Evolutionary conservation across 768 basidiomycete genomes (phyloP).

Genomic region (Gelatoporia subvermispora): DNA sequence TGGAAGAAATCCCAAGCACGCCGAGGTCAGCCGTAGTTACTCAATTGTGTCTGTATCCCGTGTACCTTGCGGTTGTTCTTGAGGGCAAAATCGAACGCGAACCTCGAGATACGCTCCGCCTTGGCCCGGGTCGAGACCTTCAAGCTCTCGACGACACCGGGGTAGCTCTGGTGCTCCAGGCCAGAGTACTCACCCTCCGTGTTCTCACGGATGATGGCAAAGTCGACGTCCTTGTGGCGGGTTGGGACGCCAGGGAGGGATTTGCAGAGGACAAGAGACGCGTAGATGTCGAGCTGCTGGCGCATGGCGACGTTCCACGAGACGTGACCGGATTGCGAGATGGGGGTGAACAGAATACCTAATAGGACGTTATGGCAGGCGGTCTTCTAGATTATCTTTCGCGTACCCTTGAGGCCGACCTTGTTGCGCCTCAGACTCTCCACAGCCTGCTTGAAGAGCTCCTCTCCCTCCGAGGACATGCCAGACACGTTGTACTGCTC

Average conservation of each 20-base stretch:
- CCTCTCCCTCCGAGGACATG: slow-evolving; percentile 90
- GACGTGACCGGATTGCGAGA: slow-evolving; percentile 92
- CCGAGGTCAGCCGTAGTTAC: background rate
- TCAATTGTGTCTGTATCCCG: too few species aligned
- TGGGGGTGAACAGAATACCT: slow-evolving; percentile 99
- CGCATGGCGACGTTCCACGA: slow-evolving; percentile 99
- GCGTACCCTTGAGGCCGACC: slow-evolving; percentile 93
- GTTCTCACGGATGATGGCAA: slow-evolving; percentile 99
- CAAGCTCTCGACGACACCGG: slow-evolving; percentile 96
- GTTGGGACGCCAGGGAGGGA: slow-evolving; percentile 95
- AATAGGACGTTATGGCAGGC: background rate
- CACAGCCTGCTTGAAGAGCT: slow-evolving; percentile 96
- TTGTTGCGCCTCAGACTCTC: slow-evolving; percentile 96
- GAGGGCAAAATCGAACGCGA: slow-evolving; percentile 97
- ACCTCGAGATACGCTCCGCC: slow-evolving; percentile 93
- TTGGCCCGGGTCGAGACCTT: slow-evolving; percentile 96
- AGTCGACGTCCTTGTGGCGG: slow-evolving; percentile 94
- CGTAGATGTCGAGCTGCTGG: slow-evolving; percentile 98
- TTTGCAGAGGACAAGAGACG: slow-evolving; percentile 97
- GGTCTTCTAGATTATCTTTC: background rate
- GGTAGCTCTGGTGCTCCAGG: slow-evolving; percentile 95
- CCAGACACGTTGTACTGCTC: slow-evolving; percentile 98
- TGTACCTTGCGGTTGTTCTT: slow-evolving; percentile 96
- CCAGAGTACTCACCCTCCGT: slow-evolving; percentile 99
- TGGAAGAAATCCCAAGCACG: too few species aligned